Base-by-base conservation (phyloP, 164 flowering plant species). In the Cinnamomum chago region DNA sequence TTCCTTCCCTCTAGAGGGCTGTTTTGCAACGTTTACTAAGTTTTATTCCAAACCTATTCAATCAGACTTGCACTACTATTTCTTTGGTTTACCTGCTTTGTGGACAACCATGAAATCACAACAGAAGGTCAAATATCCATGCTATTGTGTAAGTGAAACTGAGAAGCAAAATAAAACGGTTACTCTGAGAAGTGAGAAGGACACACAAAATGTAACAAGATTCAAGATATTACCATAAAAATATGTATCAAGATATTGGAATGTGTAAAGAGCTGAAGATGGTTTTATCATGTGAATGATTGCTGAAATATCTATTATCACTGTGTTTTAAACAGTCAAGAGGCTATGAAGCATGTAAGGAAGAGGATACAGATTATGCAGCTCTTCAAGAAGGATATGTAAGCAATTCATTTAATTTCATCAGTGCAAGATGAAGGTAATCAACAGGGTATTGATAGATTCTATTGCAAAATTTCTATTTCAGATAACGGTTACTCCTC, bases 401-500 rank as follows among this genome's bases (percentile, higher is more conserved):
- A 58, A 0, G 97, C 82, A 27, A 30, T 28, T 28, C 15, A 1
- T 13, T 9, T 67, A 30, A 3, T 25, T 30, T 13, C 22, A 33
- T 25, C 28, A 14, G 20, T 28, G 69, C 35, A 67, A 15, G 47
- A 67, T 28, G 47, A 15, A 22, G 15, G 9, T 67, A 15, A 55
- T 55, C 13, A 55, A 55, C n/a, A 2, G 20, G n/a, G 5, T 55
- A 55, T 20, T 65, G 17, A 25, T 17, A 5, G 6, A 73, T 68
- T 40, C 20, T 11, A 40, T 40, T 40, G 47, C 47, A 40, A 40
- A 40, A 40, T 40, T 40, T 40, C 47, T 40, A 50, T 85, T 82
- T 55, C 90, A 88, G 93, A 92, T 91, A 79, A 75, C 90, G 3
- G 90, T 92, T 73, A 89, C 92, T 72, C 96, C 98, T 67, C 85